A percentile compares a stretch with the other conserved stretches of the same genome.
Conservation (phyloP, 129 eudicot genomes). For the Lactuca saligna region DNA sequence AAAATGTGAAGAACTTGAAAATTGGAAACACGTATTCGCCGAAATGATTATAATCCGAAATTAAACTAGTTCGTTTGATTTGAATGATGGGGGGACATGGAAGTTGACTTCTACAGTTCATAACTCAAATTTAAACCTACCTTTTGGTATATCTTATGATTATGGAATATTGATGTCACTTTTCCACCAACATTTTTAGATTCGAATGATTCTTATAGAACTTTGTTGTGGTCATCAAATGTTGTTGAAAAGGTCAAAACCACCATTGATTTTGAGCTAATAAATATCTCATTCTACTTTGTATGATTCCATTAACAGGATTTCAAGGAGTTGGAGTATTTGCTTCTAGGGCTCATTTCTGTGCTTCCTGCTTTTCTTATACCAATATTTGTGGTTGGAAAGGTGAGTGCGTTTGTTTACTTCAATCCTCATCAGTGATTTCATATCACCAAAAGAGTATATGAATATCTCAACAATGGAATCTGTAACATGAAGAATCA, state of each 20-base stretch:
- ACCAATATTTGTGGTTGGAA: conserved; percentile 70
- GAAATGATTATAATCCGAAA: not conserved
- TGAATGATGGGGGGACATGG: not conserved
- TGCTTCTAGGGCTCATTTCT: conserved; percentile 71
- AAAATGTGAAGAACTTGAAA: conserved; percentile 10
- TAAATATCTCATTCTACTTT: not conserved
- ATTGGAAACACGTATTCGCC: not conserved
- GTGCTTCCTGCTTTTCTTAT: conserved; percentile 77
- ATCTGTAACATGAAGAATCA: not conserved
- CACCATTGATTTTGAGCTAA: not conserved
- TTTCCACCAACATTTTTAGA: not conserved
- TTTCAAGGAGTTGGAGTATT: conserved; percentile 88
- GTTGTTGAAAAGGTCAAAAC: conserved; percentile 1
- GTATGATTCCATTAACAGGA: conserved; percentile 44
- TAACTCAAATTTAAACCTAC: too few relatives aligned
- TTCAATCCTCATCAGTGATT: not conserved
- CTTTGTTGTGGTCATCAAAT: conserved; percentile 4
- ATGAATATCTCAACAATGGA: not conserved
- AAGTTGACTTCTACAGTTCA: too few relatives aligned
- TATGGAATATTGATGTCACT: not conserved
- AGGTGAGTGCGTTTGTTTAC: conserved; percentile 41
- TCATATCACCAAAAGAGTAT: not conserved
- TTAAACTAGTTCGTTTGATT: not conserved
- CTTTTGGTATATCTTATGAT: too few relatives aligned
- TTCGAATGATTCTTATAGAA: not conserved